A percentile compares a stretch with the other conserved stretches of the same genome.
These are phyloP conservation scores for Cucurbitaria berberidis DNA, from an alignment of 2,329 filamentous ascomycete genomes.

Conservation along the genomic window DNA sequence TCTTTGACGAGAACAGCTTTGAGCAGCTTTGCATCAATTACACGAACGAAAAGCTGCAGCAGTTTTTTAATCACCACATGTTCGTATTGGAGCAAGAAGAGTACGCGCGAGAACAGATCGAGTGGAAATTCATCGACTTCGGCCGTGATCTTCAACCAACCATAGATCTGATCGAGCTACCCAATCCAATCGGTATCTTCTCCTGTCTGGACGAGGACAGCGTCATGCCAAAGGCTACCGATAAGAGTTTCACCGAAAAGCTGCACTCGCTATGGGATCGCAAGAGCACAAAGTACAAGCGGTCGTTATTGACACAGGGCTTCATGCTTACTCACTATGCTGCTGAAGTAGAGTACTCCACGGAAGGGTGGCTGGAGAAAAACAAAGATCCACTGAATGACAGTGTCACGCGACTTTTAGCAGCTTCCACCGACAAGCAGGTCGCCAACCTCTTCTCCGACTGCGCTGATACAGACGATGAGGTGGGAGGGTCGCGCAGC, in stretches of 20 bases:
- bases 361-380: constrained; percentile 94
- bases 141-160: constrained; percentile 96
- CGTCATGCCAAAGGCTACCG: constrained; percentile 98
- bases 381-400: constrained; percentile 99
- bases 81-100: constrained; percentile 98
- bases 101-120: constrained; percentile 95
- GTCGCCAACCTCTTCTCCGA: constrained; percentile 85
- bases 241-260: constrained; percentile 96
- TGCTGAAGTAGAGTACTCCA: constrained; percentile 96
- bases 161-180: constrained; percentile 93
- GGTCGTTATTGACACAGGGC: constrained; percentile 85
- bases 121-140: constrained; percentile 99
- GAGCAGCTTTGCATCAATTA: constrained; percentile 99
- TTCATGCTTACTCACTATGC: constrained; percentile 98
- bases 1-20: constrained; percentile 98
- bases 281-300: constrained; percentile 90
- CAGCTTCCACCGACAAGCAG: constrained; percentile 80
- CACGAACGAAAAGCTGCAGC: constrained; percentile 98
- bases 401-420: constrained; percentile 89
- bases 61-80: constrained; percentile 99
- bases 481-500: constrained; percentile 69
- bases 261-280: constrained; percentile 96
- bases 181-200: constrained; percentile 98
- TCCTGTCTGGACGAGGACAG: constrained; percentile 97
- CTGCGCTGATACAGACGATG: constrained; percentile 82